Conservation (phyloP, 2,329 filamentous ascomycete species). For the Aspergillus piperis region DNA sequence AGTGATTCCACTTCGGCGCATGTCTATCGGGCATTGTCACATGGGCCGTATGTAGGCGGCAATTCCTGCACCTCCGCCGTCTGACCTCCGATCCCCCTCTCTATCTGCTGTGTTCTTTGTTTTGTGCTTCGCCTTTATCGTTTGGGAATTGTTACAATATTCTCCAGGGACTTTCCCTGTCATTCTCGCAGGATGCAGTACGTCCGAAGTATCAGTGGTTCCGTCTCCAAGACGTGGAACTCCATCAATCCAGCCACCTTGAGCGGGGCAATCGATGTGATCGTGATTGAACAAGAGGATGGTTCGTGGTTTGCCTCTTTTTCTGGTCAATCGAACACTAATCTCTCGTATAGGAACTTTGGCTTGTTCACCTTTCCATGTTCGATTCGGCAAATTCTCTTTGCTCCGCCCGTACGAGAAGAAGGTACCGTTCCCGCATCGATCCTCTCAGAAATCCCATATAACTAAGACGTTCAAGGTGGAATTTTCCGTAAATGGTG, state of each 20-base stretch:
- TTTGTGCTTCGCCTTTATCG: constrained; percentile 5
- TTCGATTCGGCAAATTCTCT: constrained; percentile 98
- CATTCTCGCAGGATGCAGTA: constrained; percentile 75
- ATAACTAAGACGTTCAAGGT: constrained; percentile 54
- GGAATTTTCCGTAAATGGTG: constrained; percentile 91
- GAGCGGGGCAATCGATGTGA: constrained; percentile 97
- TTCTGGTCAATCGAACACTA: neutral
- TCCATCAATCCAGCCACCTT: constrained; percentile 97
- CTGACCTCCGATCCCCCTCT: constrained; percentile 24
- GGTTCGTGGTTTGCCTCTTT: constrained; percentile 52
- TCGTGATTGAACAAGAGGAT: constrained; percentile 95
- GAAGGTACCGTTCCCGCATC: constrained; percentile 57
- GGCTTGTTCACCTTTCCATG: constrained; percentile 94
- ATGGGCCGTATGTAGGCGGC: constrained; percentile 39
- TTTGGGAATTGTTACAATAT: constrained; percentile 10
- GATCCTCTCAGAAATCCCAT: neutral
- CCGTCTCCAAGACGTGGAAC: constrained; percentile 98
- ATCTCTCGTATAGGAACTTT: constrained; percentile 56
- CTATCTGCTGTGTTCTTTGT: constrained; percentile 18
- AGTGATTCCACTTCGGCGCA: constrained; percentile 15
- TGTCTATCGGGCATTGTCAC: constrained; percentile 33
- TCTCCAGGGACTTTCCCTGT: constrained; percentile 20
- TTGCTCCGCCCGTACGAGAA: constrained; percentile 93
- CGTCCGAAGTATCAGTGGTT: constrained; percentile 91
- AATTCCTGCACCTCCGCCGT: constrained; percentile 27